Evolutionary conservation across 208 protist species (phyloP), one percentile per base, ranked within the genome.

Genomic region (Trypanosoma avium): DNA sequence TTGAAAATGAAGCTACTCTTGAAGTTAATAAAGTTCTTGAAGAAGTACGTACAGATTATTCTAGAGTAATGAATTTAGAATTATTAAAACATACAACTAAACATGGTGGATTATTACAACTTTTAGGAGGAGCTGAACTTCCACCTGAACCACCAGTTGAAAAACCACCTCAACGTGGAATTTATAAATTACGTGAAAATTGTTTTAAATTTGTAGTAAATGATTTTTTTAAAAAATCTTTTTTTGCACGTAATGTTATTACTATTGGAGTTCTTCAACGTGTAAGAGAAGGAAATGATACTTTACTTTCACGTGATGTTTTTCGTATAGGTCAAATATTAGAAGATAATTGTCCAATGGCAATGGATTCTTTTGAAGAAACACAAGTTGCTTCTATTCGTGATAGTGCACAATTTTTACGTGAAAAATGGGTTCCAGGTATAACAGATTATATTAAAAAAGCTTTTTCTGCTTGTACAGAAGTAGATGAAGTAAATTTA

Each of bases 31-130:
- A 76, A 1, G 61, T 88, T 9, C 32, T 93, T 32, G 77, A 88
- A 22, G 91, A 98, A 65, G 78, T 97, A 21, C 80, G 83, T 8
- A 71, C 79, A 0, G 94, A 96, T 27, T 98, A 97, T 83, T 79
- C 75, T 30, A 76, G 88, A 27, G 82, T 83, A 13, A 95, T 97
- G 90, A 97, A 96, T 62, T 61, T 69, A 2, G 84, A 93, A 22
- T 75, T 97, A 13, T 78, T 97, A 47, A 75, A 77, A 48, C 50
- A 87, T 60, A 79, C 78, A 7, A 81, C 82, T 38, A 60, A 86
- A 42, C 69, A 85, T 42, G 75, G 77, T 7, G 66, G 67, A 12
- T 70, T 93, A 17, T 47, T 76, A 1, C 70, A 89, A 30, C 66
- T 92, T 1, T 61, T 87, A 22, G 56, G 65, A 40, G 40, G 60